These are phyloP conservation scores for Rhododendron ovatum DNA, from an alignment of 148 eudicot species.

Conservation along the genomic window DNA sequence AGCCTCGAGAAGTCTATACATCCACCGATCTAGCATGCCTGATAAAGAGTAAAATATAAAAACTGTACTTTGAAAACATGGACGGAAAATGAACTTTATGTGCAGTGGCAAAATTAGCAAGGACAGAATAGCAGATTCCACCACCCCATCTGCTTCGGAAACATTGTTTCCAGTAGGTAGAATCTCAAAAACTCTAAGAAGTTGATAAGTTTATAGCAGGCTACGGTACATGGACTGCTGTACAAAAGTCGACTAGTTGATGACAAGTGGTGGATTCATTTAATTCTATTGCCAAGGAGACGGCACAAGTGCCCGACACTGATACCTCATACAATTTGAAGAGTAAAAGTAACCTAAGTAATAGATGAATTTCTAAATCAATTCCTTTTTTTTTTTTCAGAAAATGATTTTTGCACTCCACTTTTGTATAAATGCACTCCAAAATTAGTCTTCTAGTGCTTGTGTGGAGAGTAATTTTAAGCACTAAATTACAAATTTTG, in stretches of 20 bases:
- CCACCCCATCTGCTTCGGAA: background rate
- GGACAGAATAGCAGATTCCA: background rate
- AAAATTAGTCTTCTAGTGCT: background rate
- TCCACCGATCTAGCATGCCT: constrained; percentile 98
- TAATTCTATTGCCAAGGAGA: background rate
- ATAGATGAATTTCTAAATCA: background rate
- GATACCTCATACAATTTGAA: background rate
- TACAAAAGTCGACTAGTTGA: background rate
- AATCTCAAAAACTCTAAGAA: background rate
- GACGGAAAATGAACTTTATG: background rate
- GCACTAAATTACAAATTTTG: background rate
- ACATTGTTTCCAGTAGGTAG: background rate
- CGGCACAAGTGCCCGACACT: background rate
- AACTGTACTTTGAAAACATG: background rate
- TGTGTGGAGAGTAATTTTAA: background rate
- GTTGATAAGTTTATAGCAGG: background rate
- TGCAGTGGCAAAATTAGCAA: background rate
- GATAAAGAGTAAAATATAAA: constrained; percentile 4
- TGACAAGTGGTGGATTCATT: background rate
- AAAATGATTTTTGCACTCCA: background rate
- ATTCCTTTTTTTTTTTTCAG: background rate
- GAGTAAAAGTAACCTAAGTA: background rate
- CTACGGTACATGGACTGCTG: background rate
- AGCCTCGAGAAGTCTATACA: constrained; percentile 69
- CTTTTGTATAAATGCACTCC: background rate